These are phyloP conservation scores for Trichophyton simii DNA, from an alignment of 2,329 filamentous ascomycete genomes.

Conservation along the genomic window DNA sequence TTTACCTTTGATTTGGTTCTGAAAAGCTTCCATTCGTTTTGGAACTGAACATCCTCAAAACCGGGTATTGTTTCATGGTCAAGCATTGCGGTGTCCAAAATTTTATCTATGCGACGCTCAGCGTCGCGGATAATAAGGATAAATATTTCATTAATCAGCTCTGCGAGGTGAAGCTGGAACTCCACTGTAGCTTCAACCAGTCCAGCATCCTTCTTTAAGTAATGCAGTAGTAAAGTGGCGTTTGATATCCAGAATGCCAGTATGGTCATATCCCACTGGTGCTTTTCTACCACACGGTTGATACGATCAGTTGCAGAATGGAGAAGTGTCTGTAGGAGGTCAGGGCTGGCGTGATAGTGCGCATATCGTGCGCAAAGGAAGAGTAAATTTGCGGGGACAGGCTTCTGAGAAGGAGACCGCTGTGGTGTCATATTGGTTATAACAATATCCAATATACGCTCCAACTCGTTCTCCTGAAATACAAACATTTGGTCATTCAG, in stretches of 20 bases:
- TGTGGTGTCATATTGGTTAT: conserved; percentile 98
- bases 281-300: conserved; percentile 85
- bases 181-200: conserved; percentile 68
- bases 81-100: conserved; percentile 82
- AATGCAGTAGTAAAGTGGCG: conserved; percentile 85
- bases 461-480: conserved; percentile 87
- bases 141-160: conserved; percentile 96
- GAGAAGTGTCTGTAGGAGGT: conserved; percentile 69
- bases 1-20: conserved; percentile 83
- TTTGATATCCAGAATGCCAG: conserved; percentile 98
- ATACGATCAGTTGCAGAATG: conserved; percentile 88
- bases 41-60: conserved; percentile 91
- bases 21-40: conserved; percentile 97
- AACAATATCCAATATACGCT: conserved; percentile 83
- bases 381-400: conserved; percentile 91
- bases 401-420: conserved; percentile 90
- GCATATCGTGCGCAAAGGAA: conserved; percentile 93
- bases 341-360: conserved; percentile 83
- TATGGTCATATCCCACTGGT: conserved; percentile 99
- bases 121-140: conserved; percentile 94
- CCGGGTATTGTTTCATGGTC: conserved; percentile 97
- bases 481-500: conserved; percentile 99
- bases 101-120: conserved; percentile 89
- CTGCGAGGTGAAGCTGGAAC: conserved; percentile 85
- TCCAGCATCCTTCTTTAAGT: conserved; percentile 85